These are phyloP conservation scores for Periconia macrospinosa DNA, from an alignment of 2,329 filamentous ascomycete genomes.

Conservation along the genomic window DNA sequence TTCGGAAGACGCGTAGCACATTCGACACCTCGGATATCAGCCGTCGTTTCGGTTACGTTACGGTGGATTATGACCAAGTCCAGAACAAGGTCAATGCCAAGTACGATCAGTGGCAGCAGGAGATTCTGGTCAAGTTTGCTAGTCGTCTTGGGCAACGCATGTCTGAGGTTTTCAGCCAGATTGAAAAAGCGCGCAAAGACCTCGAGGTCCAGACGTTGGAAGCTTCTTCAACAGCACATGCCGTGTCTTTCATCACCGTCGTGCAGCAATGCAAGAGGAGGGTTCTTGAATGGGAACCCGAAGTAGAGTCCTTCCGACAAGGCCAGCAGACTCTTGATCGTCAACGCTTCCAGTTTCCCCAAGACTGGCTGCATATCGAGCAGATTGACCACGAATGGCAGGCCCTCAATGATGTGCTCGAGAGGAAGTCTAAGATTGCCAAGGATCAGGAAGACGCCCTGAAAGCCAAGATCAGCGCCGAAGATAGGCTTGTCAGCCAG, in stretches of 20 bases:
- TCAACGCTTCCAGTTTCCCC: slow-evolving; percentile 90
- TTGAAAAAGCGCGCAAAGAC: slow-evolving; percentile 86
- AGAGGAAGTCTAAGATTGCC: slow-evolving; percentile 91
- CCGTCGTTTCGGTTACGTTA: slow-evolving; percentile 88
- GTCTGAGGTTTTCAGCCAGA: slow-evolving; percentile 87
- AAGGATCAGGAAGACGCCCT: slow-evolving; percentile 95
- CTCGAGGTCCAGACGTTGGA: slow-evolving; percentile 91
- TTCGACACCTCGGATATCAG: slow-evolving; percentile 97
- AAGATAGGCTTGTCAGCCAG: slow-evolving; percentile 87
- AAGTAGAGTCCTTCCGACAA: slow-evolving; percentile 94
- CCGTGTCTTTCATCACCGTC: slow-evolving; percentile 97
- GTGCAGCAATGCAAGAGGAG: slow-evolving; percentile 96
- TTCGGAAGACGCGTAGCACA: slow-evolving; percentile 89
- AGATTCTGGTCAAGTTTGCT: slow-evolving; percentile 93
- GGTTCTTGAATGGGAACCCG: slow-evolving; percentile 90
- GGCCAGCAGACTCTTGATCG: slow-evolving; percentile 89
- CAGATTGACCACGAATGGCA: slow-evolving; percentile 97
- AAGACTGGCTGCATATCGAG: slow-evolving; percentile 93
- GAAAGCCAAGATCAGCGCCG: slow-evolving; percentile 89
- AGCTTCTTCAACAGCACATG: slow-evolving; percentile 92
- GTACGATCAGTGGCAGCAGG: slow-evolving; percentile 99
- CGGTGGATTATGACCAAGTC: slow-evolving; percentile 97
- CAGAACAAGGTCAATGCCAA: slow-evolving; percentile 98
- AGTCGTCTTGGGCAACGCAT: slow-evolving; percentile 84
- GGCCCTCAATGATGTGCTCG: slow-evolving; percentile 86